Base-by-base conservation (phyloP, 306 rosid species). In the Ziziphus jujuba region DNA sequence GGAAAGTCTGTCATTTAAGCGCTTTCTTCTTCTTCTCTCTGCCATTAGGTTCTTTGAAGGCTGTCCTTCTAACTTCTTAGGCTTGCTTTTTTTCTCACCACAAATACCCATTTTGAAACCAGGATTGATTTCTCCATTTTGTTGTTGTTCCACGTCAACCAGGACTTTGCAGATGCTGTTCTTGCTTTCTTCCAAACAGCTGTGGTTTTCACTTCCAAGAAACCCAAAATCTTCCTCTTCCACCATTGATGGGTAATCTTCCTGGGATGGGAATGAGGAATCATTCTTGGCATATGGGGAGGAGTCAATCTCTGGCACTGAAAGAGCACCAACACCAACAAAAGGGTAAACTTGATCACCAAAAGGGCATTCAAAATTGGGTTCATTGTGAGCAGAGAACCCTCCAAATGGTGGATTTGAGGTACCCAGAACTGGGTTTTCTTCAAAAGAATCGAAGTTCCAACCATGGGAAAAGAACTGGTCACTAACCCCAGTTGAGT, bases 1-100 rank as follows among this genome's bases (percentile, higher is more conserved):
- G 52, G 92, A 91, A 54, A 91, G 92, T 8, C 97, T 71, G 44
- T 91, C 97, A 78, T 91, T 91, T 58, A 91, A 72, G 33, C 96
- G 79, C 78, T 88, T 88, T 72, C 97, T 82, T 54, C 97, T 72
- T 45, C 97, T 86, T 58, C 97, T 84, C 67, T 91, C 97, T 34
- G 97, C 97, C 97, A 91, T 91, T 36, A 91, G 89, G 81, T 91
- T 91, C 87, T 91, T 91, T 5, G 97, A 88, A 13, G 96, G 96
- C 65, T 88, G 96, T 58, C 97, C 97, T 74, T 88, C 87, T 6
- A 86, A 68, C 74, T 79, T 91, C 75, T 82, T 88, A 44, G 87
- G 64, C 40, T 55, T 84, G 28, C 57, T 40, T 35, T 79, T 84
- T 35, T 79, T 86, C 45, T 82, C 95, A 22, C 67, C 88, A 75